These are phyloP conservation scores for Dichotomopilus funicola DNA, from an alignment of 2,329 filamentous ascomycete genomes.

Conservation along the genomic window DNA sequence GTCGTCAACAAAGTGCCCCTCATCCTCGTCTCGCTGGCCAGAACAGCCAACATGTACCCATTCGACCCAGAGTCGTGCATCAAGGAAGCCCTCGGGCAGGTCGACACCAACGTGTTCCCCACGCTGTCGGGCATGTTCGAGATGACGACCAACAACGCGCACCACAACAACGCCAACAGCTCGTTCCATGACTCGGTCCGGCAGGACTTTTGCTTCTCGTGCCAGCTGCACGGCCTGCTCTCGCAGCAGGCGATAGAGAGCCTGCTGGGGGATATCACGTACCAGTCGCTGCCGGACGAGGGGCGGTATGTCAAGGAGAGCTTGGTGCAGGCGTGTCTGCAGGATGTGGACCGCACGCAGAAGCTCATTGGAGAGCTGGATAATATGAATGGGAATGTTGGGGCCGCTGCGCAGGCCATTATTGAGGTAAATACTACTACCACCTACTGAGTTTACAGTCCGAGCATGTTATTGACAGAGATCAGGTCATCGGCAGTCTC, in stretches of 20 bases:
- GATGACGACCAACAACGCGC: constrained; percentile 31
- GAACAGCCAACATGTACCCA: constrained; percentile 57
- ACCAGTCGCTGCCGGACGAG: constrained; percentile 67
- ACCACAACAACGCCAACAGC: constrained; percentile 40
- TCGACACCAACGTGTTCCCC: constrained; percentile 70
- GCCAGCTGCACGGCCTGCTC: constrained; percentile 80
- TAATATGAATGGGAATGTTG: constrained; percentile 85
- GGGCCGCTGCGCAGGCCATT: constrained; percentile 73
- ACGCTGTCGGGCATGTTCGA: constrained; percentile 55
- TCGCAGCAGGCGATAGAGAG: constrained; percentile 69
- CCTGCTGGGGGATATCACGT: constrained; percentile 76
- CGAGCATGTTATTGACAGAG: not conserved
- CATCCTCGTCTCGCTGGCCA: constrained; percentile 45
- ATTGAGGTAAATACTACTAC: constrained; percentile 50
- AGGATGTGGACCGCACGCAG: constrained; percentile 68
- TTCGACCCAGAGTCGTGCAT: constrained; percentile 68
- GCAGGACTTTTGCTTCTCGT: constrained; percentile 80
- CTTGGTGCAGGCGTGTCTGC: constrained; percentile 69
- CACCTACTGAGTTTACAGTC: not conserved
- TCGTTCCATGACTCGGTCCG: constrained; percentile 53
- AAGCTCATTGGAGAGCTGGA: constrained; percentile 76
- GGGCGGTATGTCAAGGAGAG: constrained; percentile 72
- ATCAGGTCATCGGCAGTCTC: constrained; percentile 59
- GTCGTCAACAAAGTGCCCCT: constrained; percentile 63
- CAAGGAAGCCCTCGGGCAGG: constrained; percentile 67